These are phyloP conservation scores for Aspergillus phoenicis DNA, from an alignment of 2,329 filamentous ascomycete species.

Conservation along the genomic window DNA sequence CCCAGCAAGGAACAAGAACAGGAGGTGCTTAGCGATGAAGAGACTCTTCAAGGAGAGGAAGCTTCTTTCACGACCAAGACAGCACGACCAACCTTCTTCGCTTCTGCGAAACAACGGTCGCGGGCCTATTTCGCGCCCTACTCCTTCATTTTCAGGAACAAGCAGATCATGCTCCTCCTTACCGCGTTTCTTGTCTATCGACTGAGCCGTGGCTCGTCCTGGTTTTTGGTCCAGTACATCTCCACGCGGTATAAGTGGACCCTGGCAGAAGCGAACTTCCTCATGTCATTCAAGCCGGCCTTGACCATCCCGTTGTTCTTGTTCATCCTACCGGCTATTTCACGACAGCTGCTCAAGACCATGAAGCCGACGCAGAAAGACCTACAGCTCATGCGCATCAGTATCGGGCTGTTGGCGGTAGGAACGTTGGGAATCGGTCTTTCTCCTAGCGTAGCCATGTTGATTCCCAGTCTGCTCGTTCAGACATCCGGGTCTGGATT, in stretches of 20 bases:
- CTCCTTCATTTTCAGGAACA: slow-evolving; percentile 43
- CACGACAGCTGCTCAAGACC: slow-evolving; percentile 40
- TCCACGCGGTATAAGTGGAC: slow-evolving; percentile 55
- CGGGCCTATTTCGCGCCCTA: slow-evolving; percentile 40
- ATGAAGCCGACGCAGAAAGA: slow-evolving; percentile 47
- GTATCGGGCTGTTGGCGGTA: slow-evolving; percentile 47
- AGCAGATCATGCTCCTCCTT: slow-evolving; percentile 46
- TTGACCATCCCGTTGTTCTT: slow-evolving; percentile 53
- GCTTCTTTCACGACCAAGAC: slow-evolving; percentile 14
- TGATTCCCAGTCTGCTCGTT: slow-evolving; percentile 50
- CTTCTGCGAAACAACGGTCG: slow-evolving; percentile 23
- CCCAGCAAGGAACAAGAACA: slow-evolving; percentile 21
- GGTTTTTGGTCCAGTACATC: slow-evolving; percentile 55
- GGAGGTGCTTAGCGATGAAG: slow-evolving; percentile 20
- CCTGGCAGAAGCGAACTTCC: slow-evolving; percentile 46
- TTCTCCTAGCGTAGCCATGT: slow-evolving; percentile 44
- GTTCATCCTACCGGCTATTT: slow-evolving; percentile 48
- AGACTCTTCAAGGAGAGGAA: slow-evolving; percentile 20
- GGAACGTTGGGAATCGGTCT: slow-evolving; percentile 52
- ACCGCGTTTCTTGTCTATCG: slow-evolving; percentile 52
- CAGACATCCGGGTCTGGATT: slow-evolving; percentile 55
- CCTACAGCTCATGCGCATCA: slow-evolving; percentile 49
- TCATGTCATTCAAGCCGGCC: slow-evolving; percentile 51
- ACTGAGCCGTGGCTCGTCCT: slow-evolving; percentile 51
- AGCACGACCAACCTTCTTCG: slow-evolving; percentile 17